Percentiles rank a stretch among this genome's conserved stretches.
Conservation (phyloP, 768 basidiomycete species). For the Cubamyces lactineus region DNA sequence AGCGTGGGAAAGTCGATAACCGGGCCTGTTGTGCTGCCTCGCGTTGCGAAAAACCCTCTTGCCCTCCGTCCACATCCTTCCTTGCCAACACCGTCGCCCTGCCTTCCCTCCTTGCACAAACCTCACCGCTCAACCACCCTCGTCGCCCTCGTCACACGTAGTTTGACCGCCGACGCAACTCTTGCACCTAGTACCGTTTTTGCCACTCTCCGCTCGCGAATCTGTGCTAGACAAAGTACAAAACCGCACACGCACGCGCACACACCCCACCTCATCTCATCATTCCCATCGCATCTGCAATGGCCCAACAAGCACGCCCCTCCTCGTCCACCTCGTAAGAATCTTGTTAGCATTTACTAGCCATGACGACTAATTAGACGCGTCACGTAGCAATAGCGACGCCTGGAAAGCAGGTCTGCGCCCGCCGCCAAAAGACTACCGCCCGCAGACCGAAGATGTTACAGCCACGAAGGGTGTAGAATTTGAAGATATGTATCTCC, state of each 20-base stretch:
- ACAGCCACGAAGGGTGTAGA: slow-evolving; percentile 91
- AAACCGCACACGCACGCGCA: slow-evolving; percentile 19
- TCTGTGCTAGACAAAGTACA: slow-evolving; percentile 22
- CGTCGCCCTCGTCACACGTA: background rate
- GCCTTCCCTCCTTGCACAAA: background rate
- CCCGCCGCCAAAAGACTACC: slow-evolving; percentile 85
- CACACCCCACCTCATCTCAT: slow-evolving; percentile 1
- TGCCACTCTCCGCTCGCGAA: background rate
- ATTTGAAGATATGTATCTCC: slow-evolving; percentile 93
- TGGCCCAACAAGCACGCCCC: slow-evolving; percentile 35
- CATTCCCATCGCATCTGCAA: slow-evolving; percentile 9
- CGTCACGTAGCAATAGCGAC: slow-evolving; percentile 25
- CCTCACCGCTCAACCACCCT: background rate
- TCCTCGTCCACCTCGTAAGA: slow-evolving; percentile 40
- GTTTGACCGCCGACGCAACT: background rate
- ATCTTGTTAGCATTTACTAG: background rate
- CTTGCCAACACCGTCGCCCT: slow-evolving; percentile 13
- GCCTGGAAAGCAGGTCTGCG: slow-evolving; percentile 80
- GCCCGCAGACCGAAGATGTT: slow-evolving; percentile 98
- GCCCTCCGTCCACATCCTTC: slow-evolving; percentile 17
- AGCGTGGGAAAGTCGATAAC: slow-evolving; percentile 15
- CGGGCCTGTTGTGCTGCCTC: slow-evolving; percentile 12
- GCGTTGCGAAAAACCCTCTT: slow-evolving; percentile 20
- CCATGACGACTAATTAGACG: background rate
- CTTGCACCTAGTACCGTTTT: background rate